Evolutionary conservation across 805 yeast species (phyloP).

Genomic region (Cyberlindnera saturnus): DNA sequence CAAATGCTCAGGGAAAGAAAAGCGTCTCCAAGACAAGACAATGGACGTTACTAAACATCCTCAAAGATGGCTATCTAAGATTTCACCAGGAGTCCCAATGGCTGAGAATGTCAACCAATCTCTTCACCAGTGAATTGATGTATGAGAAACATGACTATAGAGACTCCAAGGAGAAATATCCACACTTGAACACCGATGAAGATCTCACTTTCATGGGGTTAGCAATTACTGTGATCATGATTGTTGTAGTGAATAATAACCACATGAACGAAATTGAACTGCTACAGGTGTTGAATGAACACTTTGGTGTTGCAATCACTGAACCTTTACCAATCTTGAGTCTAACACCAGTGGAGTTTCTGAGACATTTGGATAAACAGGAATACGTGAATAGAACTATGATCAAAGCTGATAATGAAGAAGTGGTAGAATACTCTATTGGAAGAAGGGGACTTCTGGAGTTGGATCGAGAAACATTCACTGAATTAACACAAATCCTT

Average conservation of each 20-base stretch:
- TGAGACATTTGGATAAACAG: slow-evolving; percentile 20
- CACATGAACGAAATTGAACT: slow-evolving; percentile 36
- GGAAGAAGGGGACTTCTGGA: slow-evolving; percentile 26
- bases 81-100: slow-evolving; percentile 16
- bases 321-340: slow-evolving; percentile 8
- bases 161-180: slow-evolving; percentile 12
- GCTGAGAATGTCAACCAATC: slow-evolving; percentile 4
- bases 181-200: slow-evolving; percentile 12
- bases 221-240: slow-evolving; percentile 14
- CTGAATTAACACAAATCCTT: slow-evolving; percentile 17
- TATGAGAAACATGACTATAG: slow-evolving; percentile 22
- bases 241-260: slow-evolving; percentile 21
- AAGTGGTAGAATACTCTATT: slow-evolving; percentile 23
- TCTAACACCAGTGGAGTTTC: slow-evolving; percentile 13
- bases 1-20: slow-evolving; percentile 8
- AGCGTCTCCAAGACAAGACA: slow-evolving; percentile 7
- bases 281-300: slow-evolving; percentile 31
- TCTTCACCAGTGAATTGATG: slow-evolving; percentile 19
- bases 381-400: slow-evolving; percentile 21
- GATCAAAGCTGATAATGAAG: slow-evolving; percentile 18
- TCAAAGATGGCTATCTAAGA: slow-evolving; percentile 9
- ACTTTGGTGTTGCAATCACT: slow-evolving; percentile 24
- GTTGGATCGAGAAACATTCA: slow-evolving; percentile 21
- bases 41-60: slow-evolving; percentile 12
- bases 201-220: slow-evolving; percentile 19